Evolutionary conservation across 306 rosid genomes (phyloP).

Genomic region (Medicago arabica): DNA sequence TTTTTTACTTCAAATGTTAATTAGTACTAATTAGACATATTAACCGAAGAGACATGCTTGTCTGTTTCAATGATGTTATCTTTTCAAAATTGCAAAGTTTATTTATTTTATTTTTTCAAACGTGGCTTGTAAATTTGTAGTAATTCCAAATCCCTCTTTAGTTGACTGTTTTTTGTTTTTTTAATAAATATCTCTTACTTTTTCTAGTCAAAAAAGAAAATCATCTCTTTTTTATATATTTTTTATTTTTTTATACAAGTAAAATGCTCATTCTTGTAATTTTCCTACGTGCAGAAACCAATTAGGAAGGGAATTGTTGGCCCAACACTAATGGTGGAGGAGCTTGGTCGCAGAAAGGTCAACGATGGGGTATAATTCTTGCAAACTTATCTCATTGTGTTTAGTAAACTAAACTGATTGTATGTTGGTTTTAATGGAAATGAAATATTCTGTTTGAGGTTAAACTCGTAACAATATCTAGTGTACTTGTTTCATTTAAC

Average conservation of each 20-base stretch:
- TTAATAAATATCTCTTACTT: background rate
- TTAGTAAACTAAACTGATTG: constrained; percentile 26
- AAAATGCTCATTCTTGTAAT: constrained; percentile 11
- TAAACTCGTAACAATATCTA: constrained; percentile 11
- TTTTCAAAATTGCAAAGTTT: background rate
- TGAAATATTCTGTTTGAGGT: constrained; percentile 23
- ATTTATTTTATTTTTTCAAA: background rate
- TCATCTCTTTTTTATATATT: too few relatives aligned
- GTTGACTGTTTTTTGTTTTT: too few relatives aligned
- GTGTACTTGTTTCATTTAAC: constrained; percentile 7
- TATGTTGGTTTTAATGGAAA: constrained; percentile 27
- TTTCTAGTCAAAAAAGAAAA: too few relatives aligned
- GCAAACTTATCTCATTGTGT: constrained; percentile 10
- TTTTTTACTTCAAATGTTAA: too few relatives aligned
- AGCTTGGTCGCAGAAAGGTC: constrained; percentile 77
- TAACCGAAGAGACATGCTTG: background rate
- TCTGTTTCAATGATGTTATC: constrained; percentile 9
- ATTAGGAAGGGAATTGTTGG: constrained; percentile 85
- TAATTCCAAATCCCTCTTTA: too few relatives aligned
- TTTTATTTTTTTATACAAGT: background rate
- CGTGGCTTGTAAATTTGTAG: constrained; percentile 12
- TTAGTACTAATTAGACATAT: too few relatives aligned
- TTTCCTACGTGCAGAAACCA: constrained; percentile 68
- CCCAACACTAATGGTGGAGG: constrained; percentile 89
- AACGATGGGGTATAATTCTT: constrained; percentile 63